Conservation (phyloP, 345 rosid genomes). For the Eutrema japonicum region DNA sequence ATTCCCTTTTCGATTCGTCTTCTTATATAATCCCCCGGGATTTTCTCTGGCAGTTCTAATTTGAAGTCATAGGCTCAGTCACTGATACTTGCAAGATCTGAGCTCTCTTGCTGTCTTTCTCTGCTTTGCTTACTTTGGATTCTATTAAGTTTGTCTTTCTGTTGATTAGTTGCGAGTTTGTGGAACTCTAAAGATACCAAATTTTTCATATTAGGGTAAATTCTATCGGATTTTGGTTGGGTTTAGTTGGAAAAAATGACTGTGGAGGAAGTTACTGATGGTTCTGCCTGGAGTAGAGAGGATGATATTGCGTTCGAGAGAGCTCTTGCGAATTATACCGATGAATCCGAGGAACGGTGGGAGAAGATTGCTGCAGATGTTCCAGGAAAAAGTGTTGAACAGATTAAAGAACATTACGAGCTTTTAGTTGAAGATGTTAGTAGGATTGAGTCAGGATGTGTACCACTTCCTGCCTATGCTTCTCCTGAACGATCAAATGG, state of each 20-base stretch:
- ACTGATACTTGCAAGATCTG: constrained; percentile 35
- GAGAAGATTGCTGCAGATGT: constrained; percentile 80
- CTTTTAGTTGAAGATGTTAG: constrained; percentile 77
- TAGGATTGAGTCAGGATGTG: constrained; percentile 86
- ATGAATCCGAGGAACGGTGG: constrained; percentile 64
- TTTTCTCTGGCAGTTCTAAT: constrained; percentile 11
- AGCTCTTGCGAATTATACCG: constrained; percentile 70
- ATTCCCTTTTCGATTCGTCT: constrained; percentile 48
- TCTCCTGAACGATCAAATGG: constrained; percentile 65
- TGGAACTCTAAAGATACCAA: constrained; percentile 29
- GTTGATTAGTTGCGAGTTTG: constrained; percentile 41
- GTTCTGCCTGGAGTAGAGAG: constrained; percentile 79
- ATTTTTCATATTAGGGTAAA: constrained; percentile 7
- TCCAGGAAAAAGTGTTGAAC: constrained; percentile 78
- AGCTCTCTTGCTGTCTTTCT: constrained; percentile 3
- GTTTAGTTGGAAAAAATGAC: constrained; percentile 50
- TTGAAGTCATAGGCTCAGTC: constrained; percentile 7
- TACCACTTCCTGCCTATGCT: constrained; percentile 75
- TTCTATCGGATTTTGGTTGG: constrained; percentile 29
- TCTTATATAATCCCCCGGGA: background rate
- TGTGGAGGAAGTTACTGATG: constrained; percentile 65
- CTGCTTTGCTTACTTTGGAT: constrained; percentile 6
- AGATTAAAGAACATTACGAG: constrained; percentile 79
- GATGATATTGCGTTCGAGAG: constrained; percentile 92
- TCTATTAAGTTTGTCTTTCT: constrained; percentile 1